Evolutionary conservation across 2,329 filamentous ascomycete species (phyloP).

Genomic region (Talaromyces rugulosus): DNA sequence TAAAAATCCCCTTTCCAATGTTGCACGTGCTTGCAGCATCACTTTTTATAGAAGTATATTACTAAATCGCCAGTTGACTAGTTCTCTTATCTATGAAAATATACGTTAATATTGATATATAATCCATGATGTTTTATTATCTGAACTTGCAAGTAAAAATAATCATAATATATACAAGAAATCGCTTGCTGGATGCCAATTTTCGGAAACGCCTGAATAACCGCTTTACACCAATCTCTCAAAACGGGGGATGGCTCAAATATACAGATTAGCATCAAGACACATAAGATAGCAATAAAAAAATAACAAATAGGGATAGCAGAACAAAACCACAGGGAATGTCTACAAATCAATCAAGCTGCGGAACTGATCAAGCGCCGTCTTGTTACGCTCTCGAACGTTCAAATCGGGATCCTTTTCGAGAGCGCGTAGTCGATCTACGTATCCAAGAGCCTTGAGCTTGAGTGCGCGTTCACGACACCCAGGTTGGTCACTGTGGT

Average conservation of each 20-base stretch:
- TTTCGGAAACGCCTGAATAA: background rate
- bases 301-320: background rate
- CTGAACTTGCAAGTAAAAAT: background rate
- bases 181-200: background rate
- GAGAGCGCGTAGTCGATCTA: slow-evolving; percentile 60
- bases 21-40: too few relatives aligned
- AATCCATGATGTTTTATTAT: background rate
- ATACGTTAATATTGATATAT: background rate
- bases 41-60: too few relatives aligned
- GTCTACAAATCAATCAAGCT: slow-evolving; percentile 6
- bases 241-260: background rate
- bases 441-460: slow-evolving; percentile 68
- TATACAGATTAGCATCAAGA: background rate
- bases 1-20: too few relatives aligned
- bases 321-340: background rate
- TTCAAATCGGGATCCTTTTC: slow-evolving; percentile 71
- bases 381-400: slow-evolving; percentile 78
- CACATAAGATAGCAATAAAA: background rate
- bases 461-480: slow-evolving; percentile 65
- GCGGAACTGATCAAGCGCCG: slow-evolving; percentile 67
- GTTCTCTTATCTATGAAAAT: too few relatives aligned
- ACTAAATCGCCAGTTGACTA: too few relatives aligned
- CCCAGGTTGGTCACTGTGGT: slow-evolving; percentile 60
- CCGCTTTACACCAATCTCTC: background rate
- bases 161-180: background rate